These are phyloP conservation scores for Vigna mungo DNA, from an alignment of 306 rosid genomes.

Conservation along the genomic window DNA sequence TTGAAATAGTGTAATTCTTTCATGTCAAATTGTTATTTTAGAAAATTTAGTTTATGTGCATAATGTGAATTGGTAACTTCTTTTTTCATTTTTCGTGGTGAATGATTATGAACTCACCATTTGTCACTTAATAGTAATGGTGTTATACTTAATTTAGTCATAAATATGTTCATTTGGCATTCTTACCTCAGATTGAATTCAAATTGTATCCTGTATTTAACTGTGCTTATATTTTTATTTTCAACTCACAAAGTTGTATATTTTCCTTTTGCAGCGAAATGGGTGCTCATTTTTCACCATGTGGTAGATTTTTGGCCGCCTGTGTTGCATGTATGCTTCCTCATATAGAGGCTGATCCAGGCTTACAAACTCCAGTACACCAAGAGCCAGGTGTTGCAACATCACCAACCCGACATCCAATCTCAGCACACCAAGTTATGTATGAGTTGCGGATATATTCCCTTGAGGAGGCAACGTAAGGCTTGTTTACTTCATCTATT, in stretches of 20 bases:
- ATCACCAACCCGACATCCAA: conserved; percentile 96
- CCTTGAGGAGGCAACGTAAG: conserved; percentile 90
- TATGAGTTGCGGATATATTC: conserved; percentile 97
- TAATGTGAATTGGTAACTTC: conserved; percentile 21
- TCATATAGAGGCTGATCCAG: conserved; percentile 85
- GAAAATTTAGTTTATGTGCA: conserved; percentile 21
- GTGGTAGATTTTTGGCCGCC: conserved; percentile 97
- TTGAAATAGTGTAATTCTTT: neutral
- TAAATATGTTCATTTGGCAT: neutral
- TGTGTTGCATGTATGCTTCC: conserved; percentile 98
- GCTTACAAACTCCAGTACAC: conserved; percentile 68
- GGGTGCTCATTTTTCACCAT: conserved; percentile 99
- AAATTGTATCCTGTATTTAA: neutral
- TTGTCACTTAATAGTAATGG: conserved; percentile 15
- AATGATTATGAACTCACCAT: conserved; percentile 1
- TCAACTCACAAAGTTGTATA: conserved; percentile 35
- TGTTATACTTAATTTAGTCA: neutral
- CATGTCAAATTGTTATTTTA: conserved; percentile 10
- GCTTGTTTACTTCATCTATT: conserved; percentile 31
- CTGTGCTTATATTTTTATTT: neutral
- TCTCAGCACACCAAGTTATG: conserved; percentile 89
- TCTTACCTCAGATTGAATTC: neutral
- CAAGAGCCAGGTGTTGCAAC: conserved; percentile 77
- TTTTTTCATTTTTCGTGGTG: neutral
- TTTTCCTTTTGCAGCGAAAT: conserved; percentile 96